phyloP scores from a whole-genome alignment of 208 protist genomes.

The Trypanosoma grayi region DNA sequence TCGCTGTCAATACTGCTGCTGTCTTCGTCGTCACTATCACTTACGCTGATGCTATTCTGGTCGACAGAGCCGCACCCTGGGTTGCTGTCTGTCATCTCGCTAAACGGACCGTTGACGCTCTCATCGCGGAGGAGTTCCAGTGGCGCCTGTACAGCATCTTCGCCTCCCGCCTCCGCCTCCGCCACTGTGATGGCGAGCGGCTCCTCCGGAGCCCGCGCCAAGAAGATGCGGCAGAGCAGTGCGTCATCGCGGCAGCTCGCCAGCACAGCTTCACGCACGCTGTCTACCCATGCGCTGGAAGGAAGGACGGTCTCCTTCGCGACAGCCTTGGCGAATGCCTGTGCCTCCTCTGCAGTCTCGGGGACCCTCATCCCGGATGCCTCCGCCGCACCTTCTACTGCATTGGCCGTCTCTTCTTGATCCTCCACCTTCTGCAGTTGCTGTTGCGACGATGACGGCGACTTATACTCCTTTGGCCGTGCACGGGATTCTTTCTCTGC shows the following conservation, averaged over 20 bases:
- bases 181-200: not conserved
- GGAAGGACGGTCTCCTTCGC: conserved; percentile 5
- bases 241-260: not conserved
- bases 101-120: not conserved
- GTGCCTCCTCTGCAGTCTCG: conserved; percentile 7
- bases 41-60: not conserved
- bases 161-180: not conserved
- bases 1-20: not conserved
- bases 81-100: not conserved
- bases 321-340: conserved; percentile 8
- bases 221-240: conserved; percentile 11
- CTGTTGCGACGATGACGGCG: too few relatives aligned
- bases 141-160: not conserved
- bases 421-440: not conserved
- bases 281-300: conserved; percentile 17
- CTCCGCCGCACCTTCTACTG: not conserved
- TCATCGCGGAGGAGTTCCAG: not conserved
- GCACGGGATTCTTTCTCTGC: not conserved
- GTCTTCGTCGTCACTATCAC: not conserved
- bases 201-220: not conserved
- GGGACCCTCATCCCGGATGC: not conserved
- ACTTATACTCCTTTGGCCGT: not conserved
- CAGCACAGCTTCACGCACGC: conserved; percentile 1
- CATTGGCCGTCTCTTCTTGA: too few relatives aligned
- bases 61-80: not conserved